Percentiles rank a stretch among this genome's conserved stretches.
Evolutionary conservation across 2,329 filamentous ascomycete species (phyloP).

Genomic region (Cytospora piceae): DNA sequence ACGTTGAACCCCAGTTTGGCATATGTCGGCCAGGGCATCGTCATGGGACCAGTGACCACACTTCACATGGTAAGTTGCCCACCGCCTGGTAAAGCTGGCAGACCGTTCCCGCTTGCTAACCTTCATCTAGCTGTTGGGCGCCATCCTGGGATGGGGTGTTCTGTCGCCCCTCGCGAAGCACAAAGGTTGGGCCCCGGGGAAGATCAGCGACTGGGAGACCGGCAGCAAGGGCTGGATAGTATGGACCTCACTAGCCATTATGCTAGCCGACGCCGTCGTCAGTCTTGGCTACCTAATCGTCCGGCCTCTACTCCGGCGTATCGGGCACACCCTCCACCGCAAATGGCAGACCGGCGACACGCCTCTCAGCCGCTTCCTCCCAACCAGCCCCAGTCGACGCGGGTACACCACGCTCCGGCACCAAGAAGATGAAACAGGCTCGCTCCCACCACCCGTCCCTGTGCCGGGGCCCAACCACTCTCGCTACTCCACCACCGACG

Average conservation of each 20-base stretch:
- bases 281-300: conserved; percentile 80
- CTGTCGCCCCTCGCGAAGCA: conserved; percentile 87
- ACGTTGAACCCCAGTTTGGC: conserved; percentile 95
- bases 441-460: conserved; percentile 27
- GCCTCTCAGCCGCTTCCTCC: conserved; percentile 14
- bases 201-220: conserved; percentile 84
- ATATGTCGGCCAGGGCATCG: conserved; percentile 95
- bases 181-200: conserved; percentile 86
- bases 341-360: conserved; percentile 16
- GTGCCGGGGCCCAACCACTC: conserved; percentile 27
- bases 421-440: conserved; percentile 15
- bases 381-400: conserved; percentile 18
- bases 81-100: not conserved
- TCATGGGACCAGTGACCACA: conserved; percentile 96
- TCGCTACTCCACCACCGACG: conserved; percentile 17
- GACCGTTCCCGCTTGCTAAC: not conserved
- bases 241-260: conserved; percentile 93
- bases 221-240: conserved; percentile 99
- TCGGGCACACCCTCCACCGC: conserved; percentile 15
- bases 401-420: conserved; percentile 35
- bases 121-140: conserved; percentile 64
- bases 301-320: conserved; percentile 57
- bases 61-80: conserved; percentile 70
- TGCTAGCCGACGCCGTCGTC: conserved; percentile 91
- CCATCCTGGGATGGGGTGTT: conserved; percentile 86